Conservation (phyloP, 257 asterid species). For the Solanum sitiens region DNA sequence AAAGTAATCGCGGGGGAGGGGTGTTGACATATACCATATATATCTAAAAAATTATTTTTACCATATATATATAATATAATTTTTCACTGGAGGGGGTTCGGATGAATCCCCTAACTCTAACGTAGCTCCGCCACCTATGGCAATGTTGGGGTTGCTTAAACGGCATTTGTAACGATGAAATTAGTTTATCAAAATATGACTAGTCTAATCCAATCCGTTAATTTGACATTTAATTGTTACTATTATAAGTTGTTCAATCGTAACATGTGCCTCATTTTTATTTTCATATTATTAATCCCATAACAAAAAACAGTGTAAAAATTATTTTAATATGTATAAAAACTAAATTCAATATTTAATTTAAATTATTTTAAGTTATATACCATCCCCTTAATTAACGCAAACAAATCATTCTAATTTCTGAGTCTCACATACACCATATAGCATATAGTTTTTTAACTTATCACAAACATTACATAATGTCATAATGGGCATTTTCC, state of each 20-base stretch:
- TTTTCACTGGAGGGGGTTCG: too few species aligned
- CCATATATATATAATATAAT: too few species aligned
- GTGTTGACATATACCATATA: too few species aligned
- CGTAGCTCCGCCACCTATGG: too few species aligned
- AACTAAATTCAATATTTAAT: neutral
- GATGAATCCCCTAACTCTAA: too few species aligned
- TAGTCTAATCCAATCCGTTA: neutral
- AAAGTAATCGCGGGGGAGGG: accelerated
- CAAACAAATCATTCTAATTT: neutral
- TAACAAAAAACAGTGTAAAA: neutral
- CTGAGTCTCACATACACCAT: neutral
- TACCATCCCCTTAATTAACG: neutral
- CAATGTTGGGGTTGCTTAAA: neutral
- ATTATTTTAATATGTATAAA: neutral
- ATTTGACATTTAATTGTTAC: neutral
- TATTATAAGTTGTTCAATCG: neutral
- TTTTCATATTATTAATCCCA: neutral
- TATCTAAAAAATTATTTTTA: too few species aligned
- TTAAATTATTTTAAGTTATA: neutral
- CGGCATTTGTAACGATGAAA: neutral
- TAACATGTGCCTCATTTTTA: neutral
- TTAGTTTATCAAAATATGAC: neutral
- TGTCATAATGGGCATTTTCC: neutral
- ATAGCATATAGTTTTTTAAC: neutral
- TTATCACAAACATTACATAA: neutral